These are phyloP conservation scores for Mytilinidion resinicola DNA, from an alignment of 495 filamentous ascomycete species.

Conservation along the genomic window DNA sequence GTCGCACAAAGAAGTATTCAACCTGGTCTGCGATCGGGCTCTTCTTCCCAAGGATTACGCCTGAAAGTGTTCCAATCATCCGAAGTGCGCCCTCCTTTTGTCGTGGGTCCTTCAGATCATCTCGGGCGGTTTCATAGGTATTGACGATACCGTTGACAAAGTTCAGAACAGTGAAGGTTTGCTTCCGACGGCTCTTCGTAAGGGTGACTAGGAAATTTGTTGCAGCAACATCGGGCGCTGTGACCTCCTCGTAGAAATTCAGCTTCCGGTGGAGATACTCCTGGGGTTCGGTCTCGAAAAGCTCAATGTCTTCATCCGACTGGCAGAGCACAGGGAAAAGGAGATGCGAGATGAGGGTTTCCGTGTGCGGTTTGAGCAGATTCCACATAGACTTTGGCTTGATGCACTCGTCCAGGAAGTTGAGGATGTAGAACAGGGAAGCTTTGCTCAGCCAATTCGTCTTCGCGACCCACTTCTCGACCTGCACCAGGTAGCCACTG, in stretches of 20 bases:
- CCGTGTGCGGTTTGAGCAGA: constrained; percentile 86
- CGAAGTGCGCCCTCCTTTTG: constrained; percentile 94
- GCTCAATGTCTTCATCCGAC: constrained; percentile 83
- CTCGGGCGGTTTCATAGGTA: constrained; percentile 74
- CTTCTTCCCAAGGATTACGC: constrained; percentile 94
- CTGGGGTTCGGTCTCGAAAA: constrained; percentile 87
- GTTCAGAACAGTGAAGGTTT: constrained; percentile 85
- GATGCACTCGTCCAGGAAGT: constrained; percentile 94
- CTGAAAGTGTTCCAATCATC: constrained; percentile 93
- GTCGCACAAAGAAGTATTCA: constrained; percentile 97
- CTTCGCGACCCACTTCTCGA: constrained; percentile 95
- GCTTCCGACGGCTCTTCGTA: constrained; percentile 90
- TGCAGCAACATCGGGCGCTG: constrained; percentile 90
- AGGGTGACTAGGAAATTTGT: constrained; percentile 93
- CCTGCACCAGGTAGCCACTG: constrained; percentile 82
- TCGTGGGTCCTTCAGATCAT: constrained; percentile 80
- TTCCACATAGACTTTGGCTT: constrained; percentile 96
- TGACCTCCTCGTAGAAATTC: constrained; percentile 96
- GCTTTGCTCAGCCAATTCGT: constrained; percentile 91
- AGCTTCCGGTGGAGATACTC: constrained; percentile 96
- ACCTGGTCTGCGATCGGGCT: constrained; percentile 96
- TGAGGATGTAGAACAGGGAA: constrained; percentile 82
- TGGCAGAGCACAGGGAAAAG: constrained; percentile 94
- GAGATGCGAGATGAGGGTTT: constrained; percentile 83
- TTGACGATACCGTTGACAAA: constrained; percentile 93